Evolutionary conservation across 73 alveolate species (phyloP).

Genomic region (Tetrahymena thermophila): DNA sequence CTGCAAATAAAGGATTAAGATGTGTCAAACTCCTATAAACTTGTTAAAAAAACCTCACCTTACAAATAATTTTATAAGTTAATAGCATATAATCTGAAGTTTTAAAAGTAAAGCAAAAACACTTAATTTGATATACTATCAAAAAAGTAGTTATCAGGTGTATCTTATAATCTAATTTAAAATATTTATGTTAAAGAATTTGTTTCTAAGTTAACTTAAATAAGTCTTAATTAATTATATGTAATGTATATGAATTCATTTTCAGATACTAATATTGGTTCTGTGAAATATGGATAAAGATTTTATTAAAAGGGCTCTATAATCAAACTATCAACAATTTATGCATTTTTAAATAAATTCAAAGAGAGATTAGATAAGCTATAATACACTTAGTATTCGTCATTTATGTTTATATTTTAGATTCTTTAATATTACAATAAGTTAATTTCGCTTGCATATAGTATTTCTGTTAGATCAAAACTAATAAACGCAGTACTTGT

Average conservation of each 20-base stretch:
- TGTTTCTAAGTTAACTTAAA: background rate
- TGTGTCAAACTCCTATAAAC: background rate
- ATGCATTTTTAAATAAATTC: background rate
- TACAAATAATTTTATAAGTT: too few species aligned
- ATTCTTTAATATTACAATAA: too few species aligned
- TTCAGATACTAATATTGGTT: background rate
- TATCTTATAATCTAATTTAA: too few species aligned
- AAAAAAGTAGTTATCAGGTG: background rate
- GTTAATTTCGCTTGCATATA: background rate
- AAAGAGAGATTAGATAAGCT: background rate
- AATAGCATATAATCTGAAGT: background rate
- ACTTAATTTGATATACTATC: background rate
- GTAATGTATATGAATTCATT: background rate
- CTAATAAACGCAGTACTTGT: background rate
- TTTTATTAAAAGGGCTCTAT: background rate
- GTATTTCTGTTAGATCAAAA: background rate
- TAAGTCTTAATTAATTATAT: too few species aligned
- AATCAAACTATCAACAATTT: background rate
- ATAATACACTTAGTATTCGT: background rate
- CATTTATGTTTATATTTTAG: background rate
- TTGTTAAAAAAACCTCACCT: background rate
- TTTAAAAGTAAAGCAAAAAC: background rate
- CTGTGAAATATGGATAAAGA: background rate
- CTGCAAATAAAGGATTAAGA: too few species aligned
- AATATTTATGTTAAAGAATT: background rate